phyloP scores from a whole-genome alignment of 345 rosid genomes.

The Rhodomyrtus tomentosa region DNA sequence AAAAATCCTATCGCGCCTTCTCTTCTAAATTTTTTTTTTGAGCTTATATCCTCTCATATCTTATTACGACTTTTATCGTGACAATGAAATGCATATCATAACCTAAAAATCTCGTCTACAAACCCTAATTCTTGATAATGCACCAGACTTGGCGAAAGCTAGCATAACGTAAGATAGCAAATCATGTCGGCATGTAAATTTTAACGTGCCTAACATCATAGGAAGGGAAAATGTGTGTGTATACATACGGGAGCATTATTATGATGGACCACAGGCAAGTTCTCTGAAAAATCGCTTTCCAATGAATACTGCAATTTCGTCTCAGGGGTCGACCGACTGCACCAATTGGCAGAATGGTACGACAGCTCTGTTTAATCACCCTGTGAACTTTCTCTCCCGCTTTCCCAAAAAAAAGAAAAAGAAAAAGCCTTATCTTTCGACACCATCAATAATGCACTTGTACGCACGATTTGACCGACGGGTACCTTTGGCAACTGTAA shows the following conservation, averaged over 20 bases:
- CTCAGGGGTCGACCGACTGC: background rate
- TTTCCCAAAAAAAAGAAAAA: too few relatives aligned
- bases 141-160: too few relatives aligned
- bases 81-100: too few relatives aligned
- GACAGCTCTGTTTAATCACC: background rate
- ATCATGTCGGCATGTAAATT: too few relatives aligned
- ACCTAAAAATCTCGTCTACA: too few relatives aligned
- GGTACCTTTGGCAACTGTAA: background rate
- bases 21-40: too few relatives aligned
- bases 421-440: background rate
- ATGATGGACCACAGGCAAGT: background rate
- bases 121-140: too few relatives aligned
- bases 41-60: too few relatives aligned
- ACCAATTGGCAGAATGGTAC: background rate
- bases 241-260: background rate
- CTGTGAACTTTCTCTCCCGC: background rate
- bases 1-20: too few relatives aligned
- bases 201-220: background rate
- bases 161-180: too few relatives aligned
- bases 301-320: background rate
- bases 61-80: too few relatives aligned
- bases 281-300: background rate
- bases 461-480: background rate
- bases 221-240: background rate
- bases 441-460: background rate